Conservation (phyloP, 345 rosid genomes). For the Noccaea caerulescens region DNA sequence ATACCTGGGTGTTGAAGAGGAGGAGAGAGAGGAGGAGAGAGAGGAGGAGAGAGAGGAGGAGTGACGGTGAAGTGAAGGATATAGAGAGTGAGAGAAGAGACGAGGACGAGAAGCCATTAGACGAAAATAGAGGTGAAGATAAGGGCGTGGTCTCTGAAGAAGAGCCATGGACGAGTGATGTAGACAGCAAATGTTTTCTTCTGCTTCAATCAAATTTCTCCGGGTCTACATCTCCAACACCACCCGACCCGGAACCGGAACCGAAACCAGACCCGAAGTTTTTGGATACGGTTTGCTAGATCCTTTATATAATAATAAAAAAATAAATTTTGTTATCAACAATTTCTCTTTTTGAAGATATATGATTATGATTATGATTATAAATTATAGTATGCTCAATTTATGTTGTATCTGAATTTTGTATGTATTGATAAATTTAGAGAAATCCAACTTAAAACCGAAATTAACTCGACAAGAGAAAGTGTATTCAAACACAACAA, state of each 20-base stretch:
- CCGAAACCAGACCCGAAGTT: neutral
- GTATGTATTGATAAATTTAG: neutral
- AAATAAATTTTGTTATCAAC: neutral
- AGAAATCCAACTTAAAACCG: neutral
- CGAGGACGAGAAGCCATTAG: constrained; percentile 42
- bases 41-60: constrained; percentile 35
- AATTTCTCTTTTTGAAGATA: neutral
- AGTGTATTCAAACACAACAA: constrained; percentile 11
- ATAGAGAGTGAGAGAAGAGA: constrained; percentile 27
- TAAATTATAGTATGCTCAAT: neutral
- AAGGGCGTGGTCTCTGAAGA: constrained; percentile 36
- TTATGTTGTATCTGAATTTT: neutral
- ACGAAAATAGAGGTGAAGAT: constrained; percentile 38
- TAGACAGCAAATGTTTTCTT: constrained; percentile 35
- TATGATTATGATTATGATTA: neutral
- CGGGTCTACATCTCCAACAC: constrained; percentile 5
- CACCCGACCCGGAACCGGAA: neutral
- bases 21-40: constrained; percentile 26
- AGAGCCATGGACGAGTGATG: constrained; percentile 40
- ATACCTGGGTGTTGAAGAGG: constrained; percentile 61
- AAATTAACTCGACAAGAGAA: constrained; percentile 1
- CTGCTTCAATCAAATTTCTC: constrained; percentile 23
- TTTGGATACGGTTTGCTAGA: neutral
- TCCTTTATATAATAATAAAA: too few relatives aligned
- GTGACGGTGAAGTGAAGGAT: constrained; percentile 32